These are phyloP conservation scores for Tirmania nivea DNA, from an alignment of 495 filamentous ascomycete genomes.

Conservation along the genomic window DNA sequence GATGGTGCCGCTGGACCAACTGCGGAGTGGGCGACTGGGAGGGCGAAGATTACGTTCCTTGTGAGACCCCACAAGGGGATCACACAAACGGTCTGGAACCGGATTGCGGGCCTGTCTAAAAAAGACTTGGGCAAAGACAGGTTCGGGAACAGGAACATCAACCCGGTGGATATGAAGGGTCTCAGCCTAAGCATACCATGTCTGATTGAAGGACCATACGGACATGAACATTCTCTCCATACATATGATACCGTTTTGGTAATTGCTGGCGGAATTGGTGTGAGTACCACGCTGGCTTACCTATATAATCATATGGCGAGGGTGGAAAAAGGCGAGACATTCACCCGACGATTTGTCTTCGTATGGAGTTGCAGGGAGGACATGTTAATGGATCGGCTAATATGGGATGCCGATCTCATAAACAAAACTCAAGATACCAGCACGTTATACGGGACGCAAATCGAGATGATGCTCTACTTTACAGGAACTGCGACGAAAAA, in stretches of 20 bases:
- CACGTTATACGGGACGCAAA: constrained; percentile 9
- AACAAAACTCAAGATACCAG: constrained; percentile 9
- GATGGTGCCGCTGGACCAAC: not conserved
- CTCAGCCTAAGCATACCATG: constrained; percentile 12
- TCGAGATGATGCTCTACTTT: constrained; percentile 14
- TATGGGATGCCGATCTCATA: constrained; percentile 4
- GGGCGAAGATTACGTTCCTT: constrained; percentile 18
- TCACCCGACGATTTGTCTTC: constrained; percentile 12
- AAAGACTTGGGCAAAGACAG: not conserved
- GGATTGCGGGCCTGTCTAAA: constrained; percentile 11
- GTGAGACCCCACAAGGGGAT: constrained; percentile 15
- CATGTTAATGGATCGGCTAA: constrained; percentile 7
- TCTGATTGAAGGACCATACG: constrained; percentile 40
- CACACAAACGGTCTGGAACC: constrained; percentile 7
- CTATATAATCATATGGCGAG: constrained; percentile 12
- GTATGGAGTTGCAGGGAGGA: constrained; percentile 14
- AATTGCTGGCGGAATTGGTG: constrained; percentile 39
- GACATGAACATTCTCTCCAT: constrained; percentile 27
- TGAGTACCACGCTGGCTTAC: constrained; percentile 33
- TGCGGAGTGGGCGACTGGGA: not conserved
- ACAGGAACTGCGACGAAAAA: constrained; percentile 3
- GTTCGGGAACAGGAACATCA: not conserved
- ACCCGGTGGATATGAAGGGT: not conserved
- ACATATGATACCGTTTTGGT: constrained; percentile 31
- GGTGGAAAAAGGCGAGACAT: constrained; percentile 2